A percentile compares a stretch with the other conserved stretches of the same genome.
These are phyloP conservation scores for Termitomyces sp. DNA, from an alignment of 768 basidiomycete genomes.

Conservation along the genomic window DNA sequence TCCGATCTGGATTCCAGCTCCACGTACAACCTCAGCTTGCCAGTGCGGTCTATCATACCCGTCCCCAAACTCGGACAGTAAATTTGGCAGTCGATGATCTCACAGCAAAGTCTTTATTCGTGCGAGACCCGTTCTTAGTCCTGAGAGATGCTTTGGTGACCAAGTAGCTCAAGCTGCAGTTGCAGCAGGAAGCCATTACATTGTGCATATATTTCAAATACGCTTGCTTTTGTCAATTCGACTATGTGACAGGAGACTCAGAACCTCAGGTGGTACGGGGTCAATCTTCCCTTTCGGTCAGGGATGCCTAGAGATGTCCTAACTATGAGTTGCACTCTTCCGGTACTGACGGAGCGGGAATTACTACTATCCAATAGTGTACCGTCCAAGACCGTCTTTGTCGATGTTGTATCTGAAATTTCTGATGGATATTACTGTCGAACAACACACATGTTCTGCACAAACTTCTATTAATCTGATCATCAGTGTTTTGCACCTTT, in stretches of 20 bases:
- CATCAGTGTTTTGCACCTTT: no score
- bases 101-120: neutral
- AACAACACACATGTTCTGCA: no score
- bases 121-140: neutral
- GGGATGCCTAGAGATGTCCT: neutral
- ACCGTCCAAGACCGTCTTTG: neutral
- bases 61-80: neutral
- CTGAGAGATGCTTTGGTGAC: neutral
- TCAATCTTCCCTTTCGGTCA: neutral
- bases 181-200: neutral
- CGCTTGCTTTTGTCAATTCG: neutral
- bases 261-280: no score
- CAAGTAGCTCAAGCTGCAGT: neutral
- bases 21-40: neutral
- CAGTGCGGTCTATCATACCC: neutral
- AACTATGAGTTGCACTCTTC: no score
- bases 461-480: neutral
- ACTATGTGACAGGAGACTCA: neutral
- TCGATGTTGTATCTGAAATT: neutral
- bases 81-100: neutral
- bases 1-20: neutral
- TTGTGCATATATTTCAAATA: no score
- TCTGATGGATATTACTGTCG: neutral
- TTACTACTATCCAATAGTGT: neutral
- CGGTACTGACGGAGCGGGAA: neutral